A percentile compares a stretch with the other conserved stretches of the same genome.
phyloP scores from a whole-genome alignment of 257 asterid genomes.

The Nicotiana otophora region DNA sequence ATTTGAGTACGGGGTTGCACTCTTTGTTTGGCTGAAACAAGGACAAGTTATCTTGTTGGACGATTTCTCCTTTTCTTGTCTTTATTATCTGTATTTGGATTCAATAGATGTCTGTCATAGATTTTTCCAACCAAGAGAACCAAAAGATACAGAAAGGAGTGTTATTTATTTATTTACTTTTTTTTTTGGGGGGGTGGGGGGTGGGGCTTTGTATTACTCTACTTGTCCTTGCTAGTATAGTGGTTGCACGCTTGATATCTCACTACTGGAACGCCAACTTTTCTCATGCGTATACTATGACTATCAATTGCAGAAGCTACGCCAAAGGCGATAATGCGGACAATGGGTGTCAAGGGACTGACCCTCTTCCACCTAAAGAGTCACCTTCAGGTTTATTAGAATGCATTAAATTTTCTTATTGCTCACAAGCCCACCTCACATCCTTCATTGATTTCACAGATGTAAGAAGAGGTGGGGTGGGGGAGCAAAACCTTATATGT shows the following conservation, averaged over 20 bases:
- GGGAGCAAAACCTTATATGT: background rate
- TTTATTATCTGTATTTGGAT: background rate
- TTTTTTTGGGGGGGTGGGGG: background rate
- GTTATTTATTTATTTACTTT: background rate
- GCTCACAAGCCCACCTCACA: background rate
- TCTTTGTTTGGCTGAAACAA: background rate
- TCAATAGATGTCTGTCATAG: background rate
- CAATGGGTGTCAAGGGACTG: constrained; percentile 91
- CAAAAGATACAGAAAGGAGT: background rate
- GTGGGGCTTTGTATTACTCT: background rate
- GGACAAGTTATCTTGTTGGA: background rate
- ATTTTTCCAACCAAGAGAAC: background rate
- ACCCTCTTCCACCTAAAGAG: constrained; percentile 84
- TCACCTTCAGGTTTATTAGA: constrained; percentile 63
- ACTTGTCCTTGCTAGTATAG: background rate
- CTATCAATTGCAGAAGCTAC: constrained; percentile 67
- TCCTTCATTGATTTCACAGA: background rate
- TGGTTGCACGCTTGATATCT: background rate
- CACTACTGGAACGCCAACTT: background rate
- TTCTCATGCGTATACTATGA: background rate
- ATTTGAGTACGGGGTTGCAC: background rate
- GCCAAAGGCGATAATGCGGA: constrained; percentile 78
- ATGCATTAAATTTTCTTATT: background rate
- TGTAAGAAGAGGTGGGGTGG: constrained; percentile 1
- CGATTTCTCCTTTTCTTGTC: background rate